A percentile compares a stretch with the other conserved stretches of the same genome.
Evolutionary conservation across 208 protist genomes (phyloP).

Genomic region (Tritrichomonas musculus): DNA sequence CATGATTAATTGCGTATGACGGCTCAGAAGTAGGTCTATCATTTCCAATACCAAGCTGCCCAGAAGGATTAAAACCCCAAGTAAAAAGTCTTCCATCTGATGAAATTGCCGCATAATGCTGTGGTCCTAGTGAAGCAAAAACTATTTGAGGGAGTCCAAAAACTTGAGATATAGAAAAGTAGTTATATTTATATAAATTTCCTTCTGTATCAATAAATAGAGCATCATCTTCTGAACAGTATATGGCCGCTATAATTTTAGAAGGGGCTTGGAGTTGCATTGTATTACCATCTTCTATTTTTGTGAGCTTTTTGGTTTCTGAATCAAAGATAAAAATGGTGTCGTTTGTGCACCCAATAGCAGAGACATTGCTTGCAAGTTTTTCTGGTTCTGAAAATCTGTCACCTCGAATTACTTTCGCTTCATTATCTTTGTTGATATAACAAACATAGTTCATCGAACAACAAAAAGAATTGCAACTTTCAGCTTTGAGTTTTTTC

Average conservation of each 20-base stretch:
- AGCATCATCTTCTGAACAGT: neutral
- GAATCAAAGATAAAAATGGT: neutral
- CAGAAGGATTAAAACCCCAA: slow-evolving; percentile 29
- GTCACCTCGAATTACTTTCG: neutral
- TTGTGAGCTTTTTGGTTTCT: neutral
- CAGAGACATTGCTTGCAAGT: neutral
- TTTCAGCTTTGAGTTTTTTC: neutral
- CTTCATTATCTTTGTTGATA: neutral
- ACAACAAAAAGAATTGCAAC: neutral
- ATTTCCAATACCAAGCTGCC: neutral
- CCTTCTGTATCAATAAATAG: slow-evolving; percentile 25
- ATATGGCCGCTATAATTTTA: neutral
- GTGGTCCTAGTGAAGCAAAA: neutral
- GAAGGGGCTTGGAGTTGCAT: neutral
- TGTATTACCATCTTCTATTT: neutral
- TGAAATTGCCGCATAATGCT: neutral
- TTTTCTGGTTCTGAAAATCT: neutral
- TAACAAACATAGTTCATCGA: neutral
- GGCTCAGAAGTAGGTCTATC: neutral
- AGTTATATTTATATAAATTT: neutral
- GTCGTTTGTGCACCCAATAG: neutral
- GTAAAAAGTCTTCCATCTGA: neutral
- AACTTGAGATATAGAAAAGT: neutral
- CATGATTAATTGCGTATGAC: neutral
- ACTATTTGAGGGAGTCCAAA: slow-evolving; percentile 1